phyloP scores from a whole-genome alignment of 2,329 filamentous ascomycete species.

The Epichloe amarillans region DNA sequence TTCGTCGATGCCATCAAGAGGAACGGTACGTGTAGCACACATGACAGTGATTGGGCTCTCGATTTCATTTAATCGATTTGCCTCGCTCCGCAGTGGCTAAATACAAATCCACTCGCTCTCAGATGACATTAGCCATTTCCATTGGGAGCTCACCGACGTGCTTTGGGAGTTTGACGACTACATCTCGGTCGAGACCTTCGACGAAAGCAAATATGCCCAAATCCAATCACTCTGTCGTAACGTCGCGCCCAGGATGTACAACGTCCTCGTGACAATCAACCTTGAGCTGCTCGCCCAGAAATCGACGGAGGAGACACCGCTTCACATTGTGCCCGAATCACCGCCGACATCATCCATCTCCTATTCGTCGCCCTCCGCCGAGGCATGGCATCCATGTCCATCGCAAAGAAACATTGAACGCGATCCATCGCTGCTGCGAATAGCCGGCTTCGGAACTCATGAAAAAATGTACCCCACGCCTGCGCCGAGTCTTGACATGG shows the following conservation, averaged over 20 bases:
- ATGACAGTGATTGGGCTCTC: not conserved
- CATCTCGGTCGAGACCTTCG: slow-evolving; percentile 34
- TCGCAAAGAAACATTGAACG: not conserved
- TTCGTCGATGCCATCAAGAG: slow-evolving; percentile 40
- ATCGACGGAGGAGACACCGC: slow-evolving; percentile 10
- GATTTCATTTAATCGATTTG: too few species aligned
- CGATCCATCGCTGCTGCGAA: not conserved
- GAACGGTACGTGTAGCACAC: slow-evolving; percentile 20
- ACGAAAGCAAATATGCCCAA: slow-evolving; percentile 32
- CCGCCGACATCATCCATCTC: slow-evolving; percentile 3
- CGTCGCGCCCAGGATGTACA: slow-evolving; percentile 33
- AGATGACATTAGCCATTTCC: slow-evolving; percentile 37
- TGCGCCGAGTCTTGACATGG: slow-evolving; percentile 2
- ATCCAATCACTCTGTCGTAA: slow-evolving; percentile 35
- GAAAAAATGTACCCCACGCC: not conserved
- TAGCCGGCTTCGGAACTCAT: not conserved
- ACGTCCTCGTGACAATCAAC: slow-evolving; percentile 40
- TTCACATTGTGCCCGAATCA: slow-evolving; percentile 6
- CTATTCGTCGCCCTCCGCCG: not conserved
- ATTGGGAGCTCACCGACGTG: slow-evolving; percentile 33
- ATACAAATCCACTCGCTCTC: not conserved
- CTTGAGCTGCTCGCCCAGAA: slow-evolving; percentile 23
- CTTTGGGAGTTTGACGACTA: slow-evolving; percentile 46
- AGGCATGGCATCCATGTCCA: not conserved
- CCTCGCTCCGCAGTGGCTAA: not conserved